Percentiles rank a stretch among this genome's conserved stretches.
Evolutionary conservation across 176 grass and related monocot species (phyloP).

Genomic region (Phragmites australis): DNA sequence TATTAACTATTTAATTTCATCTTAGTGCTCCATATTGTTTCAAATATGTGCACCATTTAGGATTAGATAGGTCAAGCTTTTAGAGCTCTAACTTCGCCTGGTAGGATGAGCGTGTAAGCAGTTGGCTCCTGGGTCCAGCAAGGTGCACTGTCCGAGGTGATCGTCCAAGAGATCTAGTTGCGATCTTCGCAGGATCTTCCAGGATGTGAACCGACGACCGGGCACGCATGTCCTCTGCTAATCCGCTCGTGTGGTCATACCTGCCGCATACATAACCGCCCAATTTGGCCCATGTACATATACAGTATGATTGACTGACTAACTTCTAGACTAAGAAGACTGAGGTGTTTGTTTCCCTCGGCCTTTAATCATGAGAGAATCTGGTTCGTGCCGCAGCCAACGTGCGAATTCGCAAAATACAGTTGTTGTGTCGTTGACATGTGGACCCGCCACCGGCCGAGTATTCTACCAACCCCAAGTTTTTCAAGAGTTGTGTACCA

Average conservation of each 20-base stretch:
- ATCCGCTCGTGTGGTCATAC: background rate
- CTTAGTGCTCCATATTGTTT: too few species aligned
- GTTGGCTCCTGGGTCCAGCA: background rate
- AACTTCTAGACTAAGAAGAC: constrained; percentile 10
- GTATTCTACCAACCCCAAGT: background rate
- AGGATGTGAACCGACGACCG: constrained; percentile 35
- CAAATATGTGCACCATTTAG: too few species aligned
- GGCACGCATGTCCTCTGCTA: background rate
- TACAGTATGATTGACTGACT: background rate
- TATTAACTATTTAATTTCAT: too few species aligned
- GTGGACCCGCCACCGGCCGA: too few species aligned
- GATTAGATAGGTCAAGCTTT: too few species aligned
- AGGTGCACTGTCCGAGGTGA: background rate
- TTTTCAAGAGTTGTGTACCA: too few species aligned
- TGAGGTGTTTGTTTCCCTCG: background rate
- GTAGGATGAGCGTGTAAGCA: too few species aligned
- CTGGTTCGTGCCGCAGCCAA: background rate
- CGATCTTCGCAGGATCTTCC: constrained; percentile 36
- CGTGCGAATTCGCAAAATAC: too few species aligned
- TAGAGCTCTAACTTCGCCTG: too few species aligned
- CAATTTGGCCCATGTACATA: background rate
- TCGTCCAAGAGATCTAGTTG: constrained; percentile 17
- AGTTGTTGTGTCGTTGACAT: background rate
- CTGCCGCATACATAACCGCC: background rate
- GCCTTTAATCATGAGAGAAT: background rate